Conservation (phyloP, 305 asterid species). For the Stenogyne calaminthoides region DNA sequence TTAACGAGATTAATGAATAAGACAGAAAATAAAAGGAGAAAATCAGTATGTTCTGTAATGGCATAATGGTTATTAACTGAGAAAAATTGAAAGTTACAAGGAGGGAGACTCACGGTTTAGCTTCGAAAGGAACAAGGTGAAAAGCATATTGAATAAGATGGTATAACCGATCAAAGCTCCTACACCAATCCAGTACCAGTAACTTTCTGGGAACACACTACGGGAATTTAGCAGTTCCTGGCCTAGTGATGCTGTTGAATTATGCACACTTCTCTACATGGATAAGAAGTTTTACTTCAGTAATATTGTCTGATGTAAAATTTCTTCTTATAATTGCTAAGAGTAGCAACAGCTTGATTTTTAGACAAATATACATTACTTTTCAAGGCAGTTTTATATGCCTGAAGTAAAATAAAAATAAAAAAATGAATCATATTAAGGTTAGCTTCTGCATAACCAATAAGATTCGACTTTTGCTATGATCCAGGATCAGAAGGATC, state of each 20-base stretch:
- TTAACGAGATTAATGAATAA: conserved; percentile 35
- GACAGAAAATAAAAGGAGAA: conserved; percentile 15
- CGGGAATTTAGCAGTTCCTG: conserved; percentile 81
- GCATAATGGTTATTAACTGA: conserved; percentile 14
- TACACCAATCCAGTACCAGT: conserved; percentile 98
- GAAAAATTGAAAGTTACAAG: conserved; percentile 24
- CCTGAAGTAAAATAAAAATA: no score
- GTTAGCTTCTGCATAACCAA: background rate
- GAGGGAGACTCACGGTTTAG: conserved; percentile 76
- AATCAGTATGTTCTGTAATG: conserved; percentile 17
- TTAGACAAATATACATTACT: background rate
- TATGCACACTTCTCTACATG: conserved; percentile 63
- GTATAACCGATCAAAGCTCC: conserved; percentile 92
- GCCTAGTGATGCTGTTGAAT: conserved; percentile 65
- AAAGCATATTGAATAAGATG: conserved; percentile 75
- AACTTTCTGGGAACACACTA: conserved; percentile 75
- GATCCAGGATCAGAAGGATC: conserved; percentile 6
- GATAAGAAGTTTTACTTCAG: conserved; percentile 33
- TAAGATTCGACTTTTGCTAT: background rate
- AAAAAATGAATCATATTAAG: background rate
- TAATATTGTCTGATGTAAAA: conserved; percentile 4
- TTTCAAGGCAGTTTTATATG: background rate
- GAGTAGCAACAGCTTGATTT: conserved; percentile 3
- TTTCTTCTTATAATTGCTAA: background rate
- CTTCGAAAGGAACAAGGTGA: conserved; percentile 71